Evolutionary conservation across 192 early-diverging fungal genomes (phyloP).

Genomic region (Pilaira anomala): DNA sequence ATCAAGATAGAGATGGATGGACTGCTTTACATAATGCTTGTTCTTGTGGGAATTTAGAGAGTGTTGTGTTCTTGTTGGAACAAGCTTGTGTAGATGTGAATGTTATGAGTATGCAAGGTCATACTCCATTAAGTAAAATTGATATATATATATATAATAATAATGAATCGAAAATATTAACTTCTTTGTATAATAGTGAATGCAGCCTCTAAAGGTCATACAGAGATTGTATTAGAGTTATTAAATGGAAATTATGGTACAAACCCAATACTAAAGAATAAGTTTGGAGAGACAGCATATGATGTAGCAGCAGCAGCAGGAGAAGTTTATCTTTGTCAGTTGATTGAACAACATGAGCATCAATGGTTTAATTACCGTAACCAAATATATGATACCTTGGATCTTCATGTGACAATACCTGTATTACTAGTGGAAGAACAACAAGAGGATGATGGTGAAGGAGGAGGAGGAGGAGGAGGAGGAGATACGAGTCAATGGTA

Average conservation of each 20-base stretch:
- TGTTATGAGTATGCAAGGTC: conserved; percentile 52
- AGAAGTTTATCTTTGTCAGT: conserved; percentile 57
- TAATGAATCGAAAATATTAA: background rate
- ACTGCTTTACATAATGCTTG: conserved; percentile 74
- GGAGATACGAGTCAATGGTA: background rate
- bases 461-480: too few species aligned
- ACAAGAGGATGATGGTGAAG: too few species aligned
- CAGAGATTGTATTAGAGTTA: conserved; percentile 54
- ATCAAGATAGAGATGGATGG: conserved; percentile 67
- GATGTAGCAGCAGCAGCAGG: conserved; percentile 67
- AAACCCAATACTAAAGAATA: conserved; percentile 57
- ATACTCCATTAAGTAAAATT: conserved; percentile 63
- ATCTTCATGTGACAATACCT: conserved; percentile 8
- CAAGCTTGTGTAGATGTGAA: conserved; percentile 47
- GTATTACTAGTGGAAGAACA: background rate
- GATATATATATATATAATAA: background rate
- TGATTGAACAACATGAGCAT: conserved; percentile 56
- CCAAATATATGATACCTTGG: background rate
- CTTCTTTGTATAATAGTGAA: conserved; percentile 46
- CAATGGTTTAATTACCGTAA: conserved; percentile 26
- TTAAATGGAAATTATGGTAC: conserved; percentile 44
- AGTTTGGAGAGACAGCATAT: conserved; percentile 64
- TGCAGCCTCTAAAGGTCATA: conserved; percentile 60
- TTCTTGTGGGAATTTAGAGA: conserved; percentile 47
- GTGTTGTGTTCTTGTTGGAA: conserved; percentile 55